Evolutionary conservation across 306 rosid species (phyloP).

Genomic region (Cicer judaicum): DNA sequence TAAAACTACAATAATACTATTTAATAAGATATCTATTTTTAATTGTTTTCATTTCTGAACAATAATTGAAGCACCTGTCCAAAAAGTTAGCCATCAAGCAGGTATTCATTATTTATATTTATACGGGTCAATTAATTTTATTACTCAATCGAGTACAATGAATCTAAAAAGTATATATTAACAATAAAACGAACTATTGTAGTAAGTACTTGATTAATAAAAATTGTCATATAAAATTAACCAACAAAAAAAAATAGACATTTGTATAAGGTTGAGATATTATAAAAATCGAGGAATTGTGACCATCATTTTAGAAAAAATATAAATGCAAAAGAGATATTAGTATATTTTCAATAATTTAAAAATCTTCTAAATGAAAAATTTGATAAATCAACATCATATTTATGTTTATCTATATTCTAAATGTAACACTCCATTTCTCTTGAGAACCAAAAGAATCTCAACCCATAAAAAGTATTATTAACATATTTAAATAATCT

Average conservation of each 20-base stretch:
- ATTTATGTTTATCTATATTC: background rate
- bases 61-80: conserved; percentile 14
- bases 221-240: background rate
- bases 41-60: background rate
- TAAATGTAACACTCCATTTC: background rate
- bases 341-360: background rate
- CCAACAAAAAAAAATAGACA: too few species aligned
- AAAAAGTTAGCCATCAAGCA: background rate
- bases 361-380: background rate
- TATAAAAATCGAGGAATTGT: too few species aligned
- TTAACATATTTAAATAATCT: too few species aligned
- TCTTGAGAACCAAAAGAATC: background rate
- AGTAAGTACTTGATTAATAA: background rate
- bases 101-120: background rate
- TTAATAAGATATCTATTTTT: too few species aligned
- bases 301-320: too few species aligned
- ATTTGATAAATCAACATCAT: background rate
- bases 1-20: too few species aligned
- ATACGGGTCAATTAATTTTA: background rate
- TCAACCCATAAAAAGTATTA: background rate
- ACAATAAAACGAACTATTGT: background rate
- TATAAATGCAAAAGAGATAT: background rate
- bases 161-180: background rate
- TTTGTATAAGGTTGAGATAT: too few species aligned
- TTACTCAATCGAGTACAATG: background rate